Evolutionary conservation across 2,329 filamentous ascomycete genomes (phyloP), one percentile per base, ranked within the genome.

Genomic region (Sporothrix humicola): DNA sequence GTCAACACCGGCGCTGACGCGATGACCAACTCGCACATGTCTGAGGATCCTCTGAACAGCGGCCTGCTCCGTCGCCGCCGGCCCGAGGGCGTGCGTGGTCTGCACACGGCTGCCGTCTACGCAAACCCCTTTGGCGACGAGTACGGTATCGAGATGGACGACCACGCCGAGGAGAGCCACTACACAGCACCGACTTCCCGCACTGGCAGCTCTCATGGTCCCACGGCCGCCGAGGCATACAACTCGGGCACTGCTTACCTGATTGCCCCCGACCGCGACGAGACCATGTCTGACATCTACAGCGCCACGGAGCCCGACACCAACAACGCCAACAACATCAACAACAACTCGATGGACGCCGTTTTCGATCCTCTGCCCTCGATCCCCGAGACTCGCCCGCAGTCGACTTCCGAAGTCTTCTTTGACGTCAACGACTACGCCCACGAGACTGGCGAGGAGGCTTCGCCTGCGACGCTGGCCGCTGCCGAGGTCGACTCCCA

Each of bases 81-180:
- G 23, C 44, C 84, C 85, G 8, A 85, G 83, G 31, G 80, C 84
- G 13, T 84, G 17, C 50, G 37, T 26, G 54, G 54, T n/a, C 8
- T 56, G 26, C 23, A 31, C 9, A 42, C 42, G 0, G 63, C 63
- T 31, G 0, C 86, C 1, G 74, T 85, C 20, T 88, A 88, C 76
- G 82, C 87, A 73, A 89, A 91, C 79, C 89, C 89, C 2, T 91
- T 91, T 75, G 83, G 85, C 58, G 87, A 89, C 76, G 87, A 89
- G 78, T 80, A 88, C 77, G 83, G 84, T 65, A 87, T 89, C 74
- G 85, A 86, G 74, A 83, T 84, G 23, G 78, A 80, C 58, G 75
- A 77, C 10, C 73, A 75, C 79, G 5, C 31, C 7, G 80, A 15
- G 31, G 79, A 61, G 17, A 9, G 31, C n/a, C 17, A 6, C 17